A percentile compares a stretch with the other conserved stretches of the same genome.
These are phyloP conservation scores for Penicillium cosmopolitanum DNA, from an alignment of 495 filamentous ascomycete species.

Conservation along the genomic window DNA sequence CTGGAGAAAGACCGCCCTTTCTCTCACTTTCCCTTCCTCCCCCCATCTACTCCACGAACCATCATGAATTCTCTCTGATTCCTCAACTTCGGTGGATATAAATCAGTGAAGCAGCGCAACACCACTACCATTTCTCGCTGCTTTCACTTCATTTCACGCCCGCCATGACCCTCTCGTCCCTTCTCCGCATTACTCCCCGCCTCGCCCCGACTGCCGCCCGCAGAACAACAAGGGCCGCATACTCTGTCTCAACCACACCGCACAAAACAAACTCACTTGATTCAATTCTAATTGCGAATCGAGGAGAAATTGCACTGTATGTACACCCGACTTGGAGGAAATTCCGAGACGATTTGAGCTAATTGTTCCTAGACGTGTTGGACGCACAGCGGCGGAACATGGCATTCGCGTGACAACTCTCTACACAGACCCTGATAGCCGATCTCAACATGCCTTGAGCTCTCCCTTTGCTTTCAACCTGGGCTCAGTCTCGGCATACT, in stretches of 20 bases:
- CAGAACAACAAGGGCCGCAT: conserved; percentile 40
- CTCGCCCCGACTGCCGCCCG: conserved; percentile 40
- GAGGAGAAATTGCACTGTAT: conserved; percentile 92
- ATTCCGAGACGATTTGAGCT: conserved; percentile 12
- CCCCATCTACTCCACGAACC: conserved; percentile 3
- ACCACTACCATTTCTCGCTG: background rate
- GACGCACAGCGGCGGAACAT: conserved; percentile 80
- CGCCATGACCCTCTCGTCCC: conserved; percentile 47
- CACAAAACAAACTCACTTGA: conserved; percentile 58
- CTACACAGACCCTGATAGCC: conserved; percentile 90
- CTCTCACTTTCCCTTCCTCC: conserved; percentile 11
- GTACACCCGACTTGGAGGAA: conserved; percentile 17
- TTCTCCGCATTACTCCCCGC: conserved; percentile 52
- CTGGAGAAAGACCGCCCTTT: conserved; percentile 19
- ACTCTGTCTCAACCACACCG: conserved; percentile 33
- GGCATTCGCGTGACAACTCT: conserved; percentile 94
- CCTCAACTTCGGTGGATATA: conserved; percentile 4
- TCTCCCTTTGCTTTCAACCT: conserved; percentile 82
- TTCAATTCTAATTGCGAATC: conserved; percentile 93
- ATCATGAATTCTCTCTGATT: conserved; percentile 27
- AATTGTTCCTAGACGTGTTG: conserved; percentile 64
- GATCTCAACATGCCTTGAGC: conserved; percentile 84
- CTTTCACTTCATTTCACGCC: conserved; percentile 13
- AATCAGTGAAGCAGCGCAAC: background rate
- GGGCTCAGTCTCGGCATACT: conserved; percentile 78